Evolutionary conservation across 163 green algal species (phyloP).

Genomic region (Chloromonas sp.): DNA sequence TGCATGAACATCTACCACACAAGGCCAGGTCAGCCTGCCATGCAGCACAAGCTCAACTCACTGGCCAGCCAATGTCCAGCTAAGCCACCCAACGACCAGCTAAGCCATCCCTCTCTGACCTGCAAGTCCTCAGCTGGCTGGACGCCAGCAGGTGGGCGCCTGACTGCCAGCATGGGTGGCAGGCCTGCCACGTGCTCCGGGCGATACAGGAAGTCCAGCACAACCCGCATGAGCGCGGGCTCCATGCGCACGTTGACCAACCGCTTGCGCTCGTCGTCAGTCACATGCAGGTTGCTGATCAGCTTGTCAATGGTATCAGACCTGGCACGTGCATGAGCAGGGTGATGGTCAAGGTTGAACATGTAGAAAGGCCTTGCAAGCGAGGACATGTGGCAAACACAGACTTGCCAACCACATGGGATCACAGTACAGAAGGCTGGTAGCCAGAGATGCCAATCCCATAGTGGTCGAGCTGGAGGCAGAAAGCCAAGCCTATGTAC

Average conservation of each 20-base stretch:
- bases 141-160: no score
- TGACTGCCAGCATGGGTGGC: conserved; percentile 37
- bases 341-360: not conserved
- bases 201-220: conserved; percentile 61
- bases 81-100: no score
- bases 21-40: no score
- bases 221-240: conserved; percentile 37
- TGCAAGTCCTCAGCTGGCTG: no score
- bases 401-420: not conserved
- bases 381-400: not conserved
- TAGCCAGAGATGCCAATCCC: no score
- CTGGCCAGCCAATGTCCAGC: no score
- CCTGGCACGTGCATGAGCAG: not conserved
- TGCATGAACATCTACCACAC: no score
- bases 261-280: conserved; percentile 35
- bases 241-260: conserved; percentile 62
- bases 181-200: conserved; percentile 40
- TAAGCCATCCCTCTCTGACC: no score
- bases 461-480: not conserved
- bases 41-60: no score
- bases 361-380: no score
- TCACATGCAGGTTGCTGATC: conserved; percentile 36
- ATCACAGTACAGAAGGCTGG: not conserved
- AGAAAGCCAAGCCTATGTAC: conserved; percentile 1
- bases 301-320: conserved; percentile 39